These are phyloP conservation scores for Coemansia sp. DNA, from an alignment of 192 early-diverging fungal genomes.

Conservation along the genomic window DNA sequence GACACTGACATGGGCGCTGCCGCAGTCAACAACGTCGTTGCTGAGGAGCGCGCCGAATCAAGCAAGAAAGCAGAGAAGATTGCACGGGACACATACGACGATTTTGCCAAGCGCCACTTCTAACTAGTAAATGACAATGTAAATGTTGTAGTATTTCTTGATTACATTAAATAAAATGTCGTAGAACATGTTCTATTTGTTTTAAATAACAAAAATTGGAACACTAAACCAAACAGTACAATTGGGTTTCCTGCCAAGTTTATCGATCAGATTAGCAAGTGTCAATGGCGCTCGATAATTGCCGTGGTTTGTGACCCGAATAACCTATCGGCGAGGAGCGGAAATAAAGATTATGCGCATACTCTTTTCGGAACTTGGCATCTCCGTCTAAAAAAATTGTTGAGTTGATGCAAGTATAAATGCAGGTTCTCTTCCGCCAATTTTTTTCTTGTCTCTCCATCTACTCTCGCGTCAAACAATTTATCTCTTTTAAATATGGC, in stretches of 20 bases:
- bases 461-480: neutral
- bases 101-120: conserved; percentile 23
- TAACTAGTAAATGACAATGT: neutral
- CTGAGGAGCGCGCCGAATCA: conserved; percentile 25
- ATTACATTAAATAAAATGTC: neutral
- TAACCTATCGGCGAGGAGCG: no score
- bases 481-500: conserved; percentile 17
- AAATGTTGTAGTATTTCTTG: neutral
- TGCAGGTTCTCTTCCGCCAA: neutral
- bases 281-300: no score
- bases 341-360: no score
- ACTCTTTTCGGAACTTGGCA: neutral
- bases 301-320: no score
- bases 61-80: conserved; percentile 26
- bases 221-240: no score
- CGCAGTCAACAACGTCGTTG: conserved; percentile 42
- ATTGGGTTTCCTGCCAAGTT: no score
- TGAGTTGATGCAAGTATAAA: conserved; percentile 1
- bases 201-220: no score
- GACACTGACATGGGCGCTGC: conserved; percentile 47
- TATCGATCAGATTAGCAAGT: no score
- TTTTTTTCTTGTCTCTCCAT: neutral
- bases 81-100: conserved; percentile 15
- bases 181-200: no score
- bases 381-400: neutral